Evolutionary conservation across 495 filamentous ascomycete species (phyloP).

Genomic region (Bacidia gigantensis): DNA sequence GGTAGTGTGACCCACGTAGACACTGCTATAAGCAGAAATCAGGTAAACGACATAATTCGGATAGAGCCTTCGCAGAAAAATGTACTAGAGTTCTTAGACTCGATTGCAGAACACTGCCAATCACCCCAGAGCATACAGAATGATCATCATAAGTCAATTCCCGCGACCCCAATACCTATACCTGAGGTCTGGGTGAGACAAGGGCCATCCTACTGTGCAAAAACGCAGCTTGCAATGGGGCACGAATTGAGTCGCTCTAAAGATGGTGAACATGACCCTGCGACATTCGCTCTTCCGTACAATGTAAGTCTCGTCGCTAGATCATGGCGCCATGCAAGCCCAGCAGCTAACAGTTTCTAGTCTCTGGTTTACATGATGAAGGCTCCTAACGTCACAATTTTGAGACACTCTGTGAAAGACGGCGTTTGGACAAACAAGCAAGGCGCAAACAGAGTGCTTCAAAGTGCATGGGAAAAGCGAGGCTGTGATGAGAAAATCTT

Average conservation of each 20-base stretch:
- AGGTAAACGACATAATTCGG: too few species aligned
- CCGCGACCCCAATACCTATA: not conserved
- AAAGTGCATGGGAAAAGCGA: constrained; percentile 13
- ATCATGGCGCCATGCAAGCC: not conserved
- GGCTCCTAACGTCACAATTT: constrained; percentile 4
- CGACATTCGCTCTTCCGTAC: constrained; percentile 8
- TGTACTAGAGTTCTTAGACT: too few species aligned
- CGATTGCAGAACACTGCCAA: too few species aligned
- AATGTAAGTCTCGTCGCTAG: constrained; percentile 4
- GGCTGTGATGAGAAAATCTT: constrained; percentile 8
- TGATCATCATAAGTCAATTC: too few species aligned
- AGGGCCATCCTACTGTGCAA: constrained; percentile 2
- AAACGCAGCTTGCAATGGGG: not conserved
- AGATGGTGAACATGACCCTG: constrained; percentile 7
- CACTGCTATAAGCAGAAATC: too few species aligned
- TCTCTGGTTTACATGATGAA: constrained; percentile 16
- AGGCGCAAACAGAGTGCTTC: constrained; percentile 14
- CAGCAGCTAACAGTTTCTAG: not conserved
- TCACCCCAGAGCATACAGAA: too few species aligned
- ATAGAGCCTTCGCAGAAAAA: too few species aligned
- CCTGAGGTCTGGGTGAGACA: constrained; percentile 8
- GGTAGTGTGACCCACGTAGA: too few species aligned
- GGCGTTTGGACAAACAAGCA: constrained; percentile 13
- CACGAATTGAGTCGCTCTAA: not conserved
- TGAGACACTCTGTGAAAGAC: constrained; percentile 9